These are phyloP conservation scores for Plenodomus tracheiphilus DNA, from an alignment of 2,329 filamentous ascomycete genomes.

Conservation along the genomic window DNA sequence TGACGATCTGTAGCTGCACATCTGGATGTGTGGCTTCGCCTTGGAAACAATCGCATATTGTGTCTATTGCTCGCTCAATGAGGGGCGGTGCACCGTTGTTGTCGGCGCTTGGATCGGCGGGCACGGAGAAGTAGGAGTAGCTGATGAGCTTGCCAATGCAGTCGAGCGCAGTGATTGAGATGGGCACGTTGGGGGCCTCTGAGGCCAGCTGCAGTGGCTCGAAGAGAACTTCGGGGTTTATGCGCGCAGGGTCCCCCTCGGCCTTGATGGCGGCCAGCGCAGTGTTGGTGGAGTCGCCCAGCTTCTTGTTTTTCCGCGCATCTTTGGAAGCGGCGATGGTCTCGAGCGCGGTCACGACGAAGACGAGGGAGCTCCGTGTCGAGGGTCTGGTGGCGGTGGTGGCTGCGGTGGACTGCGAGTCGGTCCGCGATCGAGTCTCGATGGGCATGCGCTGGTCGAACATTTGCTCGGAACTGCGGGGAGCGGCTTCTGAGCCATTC, in stretches of 20 bases:
- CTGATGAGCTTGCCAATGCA: conserved; percentile 99
- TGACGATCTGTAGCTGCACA: conserved; percentile 96
- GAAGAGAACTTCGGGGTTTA: conserved; percentile 91
- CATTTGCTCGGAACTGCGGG: conserved; percentile 38
- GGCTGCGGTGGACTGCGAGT: conserved; percentile 60
- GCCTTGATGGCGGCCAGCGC: conserved; percentile 83
- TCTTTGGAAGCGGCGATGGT: conserved; percentile 90
- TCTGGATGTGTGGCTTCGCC: conserved; percentile 91
- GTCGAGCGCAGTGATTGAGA: conserved; percentile 89
- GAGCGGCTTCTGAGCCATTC: conserved; percentile 27
- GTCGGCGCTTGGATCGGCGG: conserved; percentile 49
- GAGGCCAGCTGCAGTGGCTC: conserved; percentile 88
- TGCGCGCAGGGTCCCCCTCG: conserved; percentile 74
- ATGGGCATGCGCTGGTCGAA: conserved; percentile 37
- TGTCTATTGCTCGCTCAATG: conserved; percentile 97
- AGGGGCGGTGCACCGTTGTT: conserved; percentile 63
- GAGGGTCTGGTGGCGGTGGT: conserved; percentile 59
- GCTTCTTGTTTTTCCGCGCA: conserved; percentile 80
- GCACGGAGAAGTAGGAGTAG: conserved; percentile 93
- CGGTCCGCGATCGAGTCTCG: conserved; percentile 55
- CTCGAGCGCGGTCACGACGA: conserved; percentile 91
- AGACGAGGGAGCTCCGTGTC: conserved; percentile 90
- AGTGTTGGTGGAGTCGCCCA: conserved; percentile 78
- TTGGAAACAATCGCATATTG: conserved; percentile 98
- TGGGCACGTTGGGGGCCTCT: conserved; percentile 78